A percentile compares a stretch with the other conserved stretches of the same genome.
These are phyloP conservation scores for Crotalaria pallida DNA, from an alignment of 306 rosid genomes.

Conservation along the genomic window DNA sequence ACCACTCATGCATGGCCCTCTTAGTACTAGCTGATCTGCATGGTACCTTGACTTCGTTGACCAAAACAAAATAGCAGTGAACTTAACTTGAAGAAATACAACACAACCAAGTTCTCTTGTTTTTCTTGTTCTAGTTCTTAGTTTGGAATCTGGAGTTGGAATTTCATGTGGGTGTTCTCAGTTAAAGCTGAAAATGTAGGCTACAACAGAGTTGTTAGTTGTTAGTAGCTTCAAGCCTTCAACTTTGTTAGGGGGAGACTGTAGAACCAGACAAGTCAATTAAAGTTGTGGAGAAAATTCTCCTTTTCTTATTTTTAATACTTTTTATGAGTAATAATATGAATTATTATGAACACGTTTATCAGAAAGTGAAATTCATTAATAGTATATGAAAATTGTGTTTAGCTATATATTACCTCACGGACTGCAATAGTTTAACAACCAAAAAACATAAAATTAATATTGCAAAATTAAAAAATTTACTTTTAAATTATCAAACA, in stretches of 20 bases:
- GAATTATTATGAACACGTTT: too few relatives aligned
- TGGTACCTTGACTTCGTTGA: slow-evolving; percentile 12
- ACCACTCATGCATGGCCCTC: neutral
- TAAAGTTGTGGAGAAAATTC: neutral
- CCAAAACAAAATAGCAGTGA: neutral
- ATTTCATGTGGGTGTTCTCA: neutral
- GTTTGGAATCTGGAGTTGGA: neutral
- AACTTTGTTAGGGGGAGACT: neutral
- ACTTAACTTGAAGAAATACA: neutral
- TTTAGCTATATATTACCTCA: too few relatives aligned
- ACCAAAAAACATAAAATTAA: too few relatives aligned
- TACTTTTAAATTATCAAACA: too few relatives aligned
- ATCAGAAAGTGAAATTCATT: too few relatives aligned
- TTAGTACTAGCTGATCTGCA: neutral
- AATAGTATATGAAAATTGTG: too few relatives aligned
- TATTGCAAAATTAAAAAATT: too few relatives aligned
- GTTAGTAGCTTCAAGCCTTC: neutral
- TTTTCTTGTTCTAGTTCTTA: neutral
- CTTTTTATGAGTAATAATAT: neutral
- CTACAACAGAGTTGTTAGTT: neutral
- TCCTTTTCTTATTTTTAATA: neutral
- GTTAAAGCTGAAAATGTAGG: neutral
- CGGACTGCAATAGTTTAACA: too few relatives aligned
- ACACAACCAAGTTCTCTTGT: neutral
- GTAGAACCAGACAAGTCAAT: neutral